Base-by-base conservation (phyloP, 2,329 filamentous ascomycete species). In the Decorospora gaudefroyi region DNA sequence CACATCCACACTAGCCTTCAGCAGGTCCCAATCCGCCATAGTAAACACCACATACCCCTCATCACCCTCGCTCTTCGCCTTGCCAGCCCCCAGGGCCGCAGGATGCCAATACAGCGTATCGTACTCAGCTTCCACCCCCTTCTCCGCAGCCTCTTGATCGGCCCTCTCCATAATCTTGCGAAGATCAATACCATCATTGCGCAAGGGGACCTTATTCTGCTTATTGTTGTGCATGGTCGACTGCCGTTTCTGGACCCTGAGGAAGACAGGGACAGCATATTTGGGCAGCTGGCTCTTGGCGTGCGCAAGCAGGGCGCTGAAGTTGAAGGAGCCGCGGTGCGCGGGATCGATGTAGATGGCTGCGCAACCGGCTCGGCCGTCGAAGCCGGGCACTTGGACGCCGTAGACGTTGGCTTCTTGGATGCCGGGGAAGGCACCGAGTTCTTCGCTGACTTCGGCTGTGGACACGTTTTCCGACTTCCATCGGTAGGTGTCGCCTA, bases 251-350 rank as follows among this genome's bases (percentile, higher is more conserved):
- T 87, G 77, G 12, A 88, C 68, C 1, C 87, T 76, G 28, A 90
- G 59, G 71, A 91, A 91, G 2, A 90, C 70, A 0, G 88, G 88
- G 1, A 91, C 85, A 0, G 87, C 88, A 59, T 90, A 91, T 50
- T 78, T 79, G 0, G 88, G 87, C 15, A 91, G 72, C 36, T 81
- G 76, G 10, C 76, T 74, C 5, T 80, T 77, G 2, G 78, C 76
- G 59, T 85, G 78, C 49, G 74, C 76, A 33, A 87, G 70, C 7
- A 90, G 72, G 0, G 72, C 81, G 7, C 74, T 69, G 61, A 82
- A 87, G 64, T 69, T 56, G 39, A 70, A 86, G 0, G 49, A 67
- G 0, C 69, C 62, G 19, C 72, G 72, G 1, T 73, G 67, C 1
- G 69, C 71, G 1, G 78, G 74, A 4, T 78, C 76, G 32, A 88